Percentiles rank a stretch among this genome's conserved stretches.
These are phyloP conservation scores for Pseudogymnoascus sp. DNA, from an alignment of 2,329 filamentous ascomycete species.

Conservation along the genomic window DNA sequence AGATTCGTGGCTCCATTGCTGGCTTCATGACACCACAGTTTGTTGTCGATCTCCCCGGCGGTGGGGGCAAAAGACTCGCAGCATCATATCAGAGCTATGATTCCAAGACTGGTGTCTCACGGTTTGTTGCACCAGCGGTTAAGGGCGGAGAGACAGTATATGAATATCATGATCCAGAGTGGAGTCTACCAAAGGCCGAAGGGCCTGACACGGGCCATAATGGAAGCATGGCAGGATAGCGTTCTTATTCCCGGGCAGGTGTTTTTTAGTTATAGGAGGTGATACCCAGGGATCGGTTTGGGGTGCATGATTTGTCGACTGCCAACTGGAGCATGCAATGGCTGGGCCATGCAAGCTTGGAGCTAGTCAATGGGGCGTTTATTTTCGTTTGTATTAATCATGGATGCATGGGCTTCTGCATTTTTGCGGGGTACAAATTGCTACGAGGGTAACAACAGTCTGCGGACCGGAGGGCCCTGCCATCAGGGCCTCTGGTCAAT, in stretches of 20 bases:
- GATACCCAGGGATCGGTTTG: constrained; percentile 3
- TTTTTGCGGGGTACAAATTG: constrained; percentile 2
- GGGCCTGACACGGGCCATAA: background rate
- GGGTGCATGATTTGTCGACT: background rate
- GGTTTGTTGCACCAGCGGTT: constrained; percentile 47
- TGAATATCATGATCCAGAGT: constrained; percentile 46
- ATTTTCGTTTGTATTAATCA: background rate
- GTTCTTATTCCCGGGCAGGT: background rate
- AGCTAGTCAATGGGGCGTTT: background rate
- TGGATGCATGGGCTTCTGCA: background rate
- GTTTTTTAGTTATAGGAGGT: background rate
- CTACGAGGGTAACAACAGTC: constrained; percentile 1
- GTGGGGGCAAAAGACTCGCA: constrained; percentile 54
- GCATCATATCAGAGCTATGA: constrained; percentile 46
- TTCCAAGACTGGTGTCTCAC: constrained; percentile 42
- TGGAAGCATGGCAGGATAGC: background rate
- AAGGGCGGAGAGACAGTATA: constrained; percentile 41
- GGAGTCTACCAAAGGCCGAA: background rate
- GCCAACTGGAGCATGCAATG: background rate
- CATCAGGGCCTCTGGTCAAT: background rate
- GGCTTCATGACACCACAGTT: constrained; percentile 56
- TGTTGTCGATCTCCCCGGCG: constrained; percentile 54
- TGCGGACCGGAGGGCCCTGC: background rate
- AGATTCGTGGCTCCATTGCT: constrained; percentile 50
- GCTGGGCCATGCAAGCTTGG: background rate